phyloP scores from a whole-genome alignment of 768 basidiomycete genomes.

The Boletus rubropictus region DNA sequence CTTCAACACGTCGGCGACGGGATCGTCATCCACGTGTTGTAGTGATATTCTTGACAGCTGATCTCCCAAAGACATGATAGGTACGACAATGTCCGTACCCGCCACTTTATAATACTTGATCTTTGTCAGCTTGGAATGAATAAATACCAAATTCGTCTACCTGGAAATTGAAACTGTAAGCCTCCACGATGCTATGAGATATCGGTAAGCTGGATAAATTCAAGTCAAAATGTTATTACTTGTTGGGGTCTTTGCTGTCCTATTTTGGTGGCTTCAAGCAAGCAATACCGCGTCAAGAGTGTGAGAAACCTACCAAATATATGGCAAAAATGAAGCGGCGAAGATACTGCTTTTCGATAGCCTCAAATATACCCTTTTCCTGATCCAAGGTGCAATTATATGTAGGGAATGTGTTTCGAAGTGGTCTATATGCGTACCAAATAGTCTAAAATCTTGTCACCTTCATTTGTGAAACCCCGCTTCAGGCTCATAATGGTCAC shows the following conservation, averaged over 20 bases:
- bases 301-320: conserved; percentile 54
- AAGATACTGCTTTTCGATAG: conserved; percentile 77
- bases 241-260: conserved; percentile 83
- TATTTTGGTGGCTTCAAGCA: conserved; percentile 26
- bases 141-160: conserved; percentile 31
- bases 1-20: conserved; percentile 52
- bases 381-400: conserved; percentile 25
- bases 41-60: conserved; percentile 49
- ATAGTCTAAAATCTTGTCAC: conserved; percentile 76
- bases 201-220: conserved; percentile 11
- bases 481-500: conserved; percentile 71
- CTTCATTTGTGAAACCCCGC: conserved; percentile 76
- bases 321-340: conserved; percentile 82
- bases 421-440: conserved; percentile 45
- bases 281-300: neutral
- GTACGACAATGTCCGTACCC: conserved; percentile 54
- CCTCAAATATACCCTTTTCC: conserved; percentile 87
- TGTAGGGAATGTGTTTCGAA: conserved; percentile 5
- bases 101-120: conserved; percentile 62
- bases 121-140: conserved; percentile 3
- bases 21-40: conserved; percentile 41
- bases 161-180: conserved; percentile 84
- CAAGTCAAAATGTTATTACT: conserved; percentile 39
- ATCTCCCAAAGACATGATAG: conserved; percentile 70
- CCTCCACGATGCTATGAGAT: conserved; percentile 65